Evolutionary conservation across 2,329 filamentous ascomycete genomes (phyloP), one percentile per base, ranked within the genome.

Genomic region (Xylariaceae sp.): DNA sequence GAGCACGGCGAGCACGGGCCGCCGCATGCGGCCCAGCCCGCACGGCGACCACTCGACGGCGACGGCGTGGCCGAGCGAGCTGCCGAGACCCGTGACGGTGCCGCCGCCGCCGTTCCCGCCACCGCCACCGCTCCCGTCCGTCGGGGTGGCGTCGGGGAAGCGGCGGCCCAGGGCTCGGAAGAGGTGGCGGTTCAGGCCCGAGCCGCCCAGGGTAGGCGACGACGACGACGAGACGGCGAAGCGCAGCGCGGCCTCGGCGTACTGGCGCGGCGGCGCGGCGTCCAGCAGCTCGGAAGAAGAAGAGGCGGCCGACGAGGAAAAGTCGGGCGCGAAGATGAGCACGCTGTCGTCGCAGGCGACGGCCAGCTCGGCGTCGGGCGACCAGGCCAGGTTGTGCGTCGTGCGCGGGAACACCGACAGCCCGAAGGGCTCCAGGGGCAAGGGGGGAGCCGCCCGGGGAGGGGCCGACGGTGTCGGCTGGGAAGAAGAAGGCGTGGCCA

Each of bases 341-440:
- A 75, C 57, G 26, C 66, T 68, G 49, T 77, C 73, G 40, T 74
- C 69, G n/a, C 69, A 67, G 3, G 64, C 67, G 19, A 76, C 61
- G 21, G 72, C 73, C 5, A 77, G 58, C 45, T 76, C 73, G 16
- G 66, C 70, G 33, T 77, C 73, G 40, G 67, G 67, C 15, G 73
- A 77, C 68, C 72, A 77, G 22, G 67, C 45, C 16, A 68, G 48
- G 28, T 63, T 61, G 32, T 63, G 60, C 27, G 59, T 59, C 18
- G 63, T 62, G 38, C 68, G 52, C 13, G 67, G 64, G 4, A 66
- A 55, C 9, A 64, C 61, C 23, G 56, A 55, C 14, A 72, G 52
- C 29, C 55, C 50, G 15, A 72, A 55, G 3, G 64, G 57, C 43
- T 67, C 65, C 7, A 77, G 59, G 1, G 68, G 67, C 5, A 67